Evolutionary conservation across 176 grass and related monocot genomes (phyloP).

Genomic region (Saccharum officinarum): DNA sequence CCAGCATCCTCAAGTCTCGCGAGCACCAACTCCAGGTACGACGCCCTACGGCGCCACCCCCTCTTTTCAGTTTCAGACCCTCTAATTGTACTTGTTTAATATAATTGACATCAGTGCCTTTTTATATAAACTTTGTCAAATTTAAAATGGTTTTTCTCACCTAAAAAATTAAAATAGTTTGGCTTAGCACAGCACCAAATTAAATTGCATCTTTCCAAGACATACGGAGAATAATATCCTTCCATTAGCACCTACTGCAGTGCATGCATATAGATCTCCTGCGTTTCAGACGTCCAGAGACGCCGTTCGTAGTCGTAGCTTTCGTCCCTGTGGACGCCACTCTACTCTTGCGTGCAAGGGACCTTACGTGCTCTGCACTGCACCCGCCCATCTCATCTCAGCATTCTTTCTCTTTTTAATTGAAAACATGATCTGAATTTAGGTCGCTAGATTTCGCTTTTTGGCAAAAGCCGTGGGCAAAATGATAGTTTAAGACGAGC

Average conservation of each 20-base stretch:
- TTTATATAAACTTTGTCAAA: no score
- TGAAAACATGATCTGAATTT: neutral
- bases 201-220: neutral
- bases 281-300: neutral
- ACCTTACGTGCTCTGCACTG: neutral
- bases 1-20: slow-evolving; percentile 76
- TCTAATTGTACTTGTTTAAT: neutral
- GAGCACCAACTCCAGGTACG: slow-evolving; percentile 74
- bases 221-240: no score
- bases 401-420: neutral
- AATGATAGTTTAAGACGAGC: slow-evolving; percentile 31
- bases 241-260: no score
- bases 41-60: neutral
- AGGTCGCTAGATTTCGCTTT: slow-evolving; percentile 22
- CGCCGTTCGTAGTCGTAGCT: neutral
- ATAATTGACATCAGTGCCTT: no score
- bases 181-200: no score
- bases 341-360: neutral
- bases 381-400: neutral
- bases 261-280: neutral
- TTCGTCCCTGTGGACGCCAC: neutral
- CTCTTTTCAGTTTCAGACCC: neutral
- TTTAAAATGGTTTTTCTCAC: no score
- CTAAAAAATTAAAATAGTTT: no score
- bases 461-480: neutral